These are phyloP conservation scores for Lentinula novae-zelandiae DNA, from an alignment of 1,284 basidiomycete species.

Conservation along the genomic window DNA sequence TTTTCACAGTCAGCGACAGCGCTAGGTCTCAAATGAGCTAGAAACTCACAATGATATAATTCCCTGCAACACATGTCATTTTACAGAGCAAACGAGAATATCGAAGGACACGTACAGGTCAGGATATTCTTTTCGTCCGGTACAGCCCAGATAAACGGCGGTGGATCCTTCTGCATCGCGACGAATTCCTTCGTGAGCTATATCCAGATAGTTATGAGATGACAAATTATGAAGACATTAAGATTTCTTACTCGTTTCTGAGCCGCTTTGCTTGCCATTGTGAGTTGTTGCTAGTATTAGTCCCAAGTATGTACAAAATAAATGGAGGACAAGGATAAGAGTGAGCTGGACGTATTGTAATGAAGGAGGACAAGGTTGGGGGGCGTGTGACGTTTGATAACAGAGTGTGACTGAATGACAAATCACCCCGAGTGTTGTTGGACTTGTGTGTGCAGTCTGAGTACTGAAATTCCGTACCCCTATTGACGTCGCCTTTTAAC, in stretches of 20 bases:
- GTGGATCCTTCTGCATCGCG: conserved; percentile 89
- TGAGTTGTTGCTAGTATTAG: background rate
- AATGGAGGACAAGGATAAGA: background rate
- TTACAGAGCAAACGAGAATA: conserved; percentile 4
- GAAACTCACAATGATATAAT: conserved; percentile 75
- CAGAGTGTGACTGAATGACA: background rate
- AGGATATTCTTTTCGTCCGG: conserved; percentile 97
- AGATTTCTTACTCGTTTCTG: conserved; percentile 67
- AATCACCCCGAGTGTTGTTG: background rate
- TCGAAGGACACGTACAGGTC: conserved; percentile 54
- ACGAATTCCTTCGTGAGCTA: conserved; percentile 89
- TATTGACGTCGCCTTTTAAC: background rate
- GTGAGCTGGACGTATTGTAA: background rate
- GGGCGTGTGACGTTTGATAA: background rate
- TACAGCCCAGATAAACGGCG: conserved; percentile 90
- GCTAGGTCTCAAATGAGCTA: background rate
- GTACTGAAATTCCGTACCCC: background rate
- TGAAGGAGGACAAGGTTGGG: conserved; percentile 1
- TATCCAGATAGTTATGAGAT: conserved; percentile 15
- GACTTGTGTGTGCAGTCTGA: background rate
- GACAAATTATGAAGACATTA: background rate
- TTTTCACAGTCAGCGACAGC: conserved; percentile 8
- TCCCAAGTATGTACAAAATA: background rate
- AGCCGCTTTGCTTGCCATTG: conserved; percentile 81
- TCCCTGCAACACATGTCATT: conserved; percentile 53